Evolutionary conservation across 2,329 filamentous ascomycete genomes (phyloP).

Genomic region (Neopestalotiopsis rosae): DNA sequence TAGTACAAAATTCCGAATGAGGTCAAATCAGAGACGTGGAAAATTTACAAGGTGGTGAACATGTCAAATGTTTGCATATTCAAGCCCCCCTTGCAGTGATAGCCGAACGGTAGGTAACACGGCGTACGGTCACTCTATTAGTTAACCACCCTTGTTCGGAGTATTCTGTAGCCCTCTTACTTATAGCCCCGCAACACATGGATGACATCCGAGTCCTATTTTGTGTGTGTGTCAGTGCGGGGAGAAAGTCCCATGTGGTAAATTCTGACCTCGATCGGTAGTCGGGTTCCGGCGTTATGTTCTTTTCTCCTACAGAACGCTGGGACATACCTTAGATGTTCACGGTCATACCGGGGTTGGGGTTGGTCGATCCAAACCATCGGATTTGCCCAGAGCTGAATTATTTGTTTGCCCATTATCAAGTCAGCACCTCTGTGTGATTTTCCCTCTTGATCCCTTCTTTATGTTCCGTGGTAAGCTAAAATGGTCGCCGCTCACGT

Average conservation of each 20-base stretch:
- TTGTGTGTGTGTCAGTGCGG: background rate
- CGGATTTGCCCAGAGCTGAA: background rate
- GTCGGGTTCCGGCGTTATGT: background rate
- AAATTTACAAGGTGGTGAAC: background rate
- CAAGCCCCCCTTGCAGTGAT: background rate
- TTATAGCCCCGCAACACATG: background rate
- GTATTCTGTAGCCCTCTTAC: background rate
- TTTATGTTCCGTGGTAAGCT: background rate
- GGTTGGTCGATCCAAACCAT: background rate
- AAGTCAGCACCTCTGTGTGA: background rate
- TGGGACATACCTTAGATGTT: background rate
- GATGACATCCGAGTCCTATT: background rate
- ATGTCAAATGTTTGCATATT: background rate
- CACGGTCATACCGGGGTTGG: background rate
- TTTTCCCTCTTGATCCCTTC: background rate
- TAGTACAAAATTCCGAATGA: no score
- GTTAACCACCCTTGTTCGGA: background rate
- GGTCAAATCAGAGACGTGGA: background rate
- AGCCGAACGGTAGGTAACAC: background rate
- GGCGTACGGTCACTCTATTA: background rate
- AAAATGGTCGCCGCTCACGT: background rate
- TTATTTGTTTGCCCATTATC: background rate
- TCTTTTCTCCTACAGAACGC: background rate
- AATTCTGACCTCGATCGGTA: background rate
- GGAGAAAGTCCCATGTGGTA: background rate